Percentiles rank a stretch among this genome's conserved stretches.
phyloP scores from a whole-genome alignment of 148 eudicot species.

The Chenopodium berlandieri region DNA sequence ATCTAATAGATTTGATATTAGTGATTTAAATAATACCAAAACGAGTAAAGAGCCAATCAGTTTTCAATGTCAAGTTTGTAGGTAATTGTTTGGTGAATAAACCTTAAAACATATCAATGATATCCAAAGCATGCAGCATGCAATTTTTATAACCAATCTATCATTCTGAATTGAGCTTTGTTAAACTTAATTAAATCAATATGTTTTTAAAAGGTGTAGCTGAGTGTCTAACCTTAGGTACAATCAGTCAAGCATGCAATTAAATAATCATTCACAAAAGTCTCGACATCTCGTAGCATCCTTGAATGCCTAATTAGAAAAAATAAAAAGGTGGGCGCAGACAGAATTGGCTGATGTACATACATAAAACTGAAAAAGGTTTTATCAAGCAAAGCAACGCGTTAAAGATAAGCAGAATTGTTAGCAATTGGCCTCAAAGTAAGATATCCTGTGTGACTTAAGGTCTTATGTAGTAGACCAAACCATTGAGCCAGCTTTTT shows the following conservation, averaged over 20 bases:
- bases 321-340: no score
- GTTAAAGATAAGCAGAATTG: no score
- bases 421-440: no score
- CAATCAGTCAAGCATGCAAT: not conserved
- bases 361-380: no score
- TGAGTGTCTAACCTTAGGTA: not conserved
- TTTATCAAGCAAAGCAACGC: no score
- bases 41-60: not conserved
- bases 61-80: slow-evolving; percentile 1
- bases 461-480: no score
- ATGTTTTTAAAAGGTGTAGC: not conserved
- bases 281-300: not conserved
- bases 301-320: not conserved
- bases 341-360: no score
- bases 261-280: not conserved
- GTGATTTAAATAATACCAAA: not conserved
- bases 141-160: not conserved
- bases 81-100: not conserved
- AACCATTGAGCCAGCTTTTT: no score
- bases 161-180: not conserved
- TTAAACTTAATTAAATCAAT: not conserved
- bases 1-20: not conserved
- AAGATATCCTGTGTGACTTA: no score
- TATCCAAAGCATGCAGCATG: not conserved
- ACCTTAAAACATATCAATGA: not conserved